Evolutionary conservation across 2,329 filamentous ascomycete genomes (phyloP), one percentile per base, ranked within the genome.

Genomic region (Fusarium aywerte): DNA sequence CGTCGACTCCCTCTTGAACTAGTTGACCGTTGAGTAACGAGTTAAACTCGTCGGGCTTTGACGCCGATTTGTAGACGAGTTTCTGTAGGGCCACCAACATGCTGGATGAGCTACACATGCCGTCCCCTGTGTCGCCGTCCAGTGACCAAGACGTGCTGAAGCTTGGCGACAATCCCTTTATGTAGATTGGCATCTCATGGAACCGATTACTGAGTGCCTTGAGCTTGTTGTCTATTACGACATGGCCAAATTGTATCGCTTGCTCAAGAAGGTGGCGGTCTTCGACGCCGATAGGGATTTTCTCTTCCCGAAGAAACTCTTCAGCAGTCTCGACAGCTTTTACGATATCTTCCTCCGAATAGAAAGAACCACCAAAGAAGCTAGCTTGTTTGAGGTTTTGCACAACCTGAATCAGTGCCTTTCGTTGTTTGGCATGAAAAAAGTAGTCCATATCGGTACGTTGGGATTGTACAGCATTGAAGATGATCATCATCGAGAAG

Each of bases 401-500:
- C 6, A 97, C 90, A 3, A 97, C 81, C 52, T 87, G 82, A 25
- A 89, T 80, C 13, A 97, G 80, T 36, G 85, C 84, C 64, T 88
- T 90, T 29, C 86, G 81, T 70, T 94, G 94, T 13, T 85, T 88
- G 1, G 87, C 85, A 71, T 97, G 91, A 71, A 97, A 97, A 66
- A 98, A 90, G 74, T 97, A 97, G 75, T 97, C 94, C 55, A 87
- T 83, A 71, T 95, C 95, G 0, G 86, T 88, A 12, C 94, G 84
- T 74, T 97, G 92, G 7, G 93, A 97, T 23, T 94, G 94, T 1
- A 98, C 89, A 0, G 93, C 89, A 74, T 98, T 98, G 68, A 92
- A 90, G 3, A 92, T 89, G 44, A 97, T 87, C 74, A 92, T 89
- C 78, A 96, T 91, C 1, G 92, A 87, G 74, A 97, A 97, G 1